phyloP scores from a whole-genome alignment of 768 basidiomycete species.

The Lactarius tabidus region DNA sequence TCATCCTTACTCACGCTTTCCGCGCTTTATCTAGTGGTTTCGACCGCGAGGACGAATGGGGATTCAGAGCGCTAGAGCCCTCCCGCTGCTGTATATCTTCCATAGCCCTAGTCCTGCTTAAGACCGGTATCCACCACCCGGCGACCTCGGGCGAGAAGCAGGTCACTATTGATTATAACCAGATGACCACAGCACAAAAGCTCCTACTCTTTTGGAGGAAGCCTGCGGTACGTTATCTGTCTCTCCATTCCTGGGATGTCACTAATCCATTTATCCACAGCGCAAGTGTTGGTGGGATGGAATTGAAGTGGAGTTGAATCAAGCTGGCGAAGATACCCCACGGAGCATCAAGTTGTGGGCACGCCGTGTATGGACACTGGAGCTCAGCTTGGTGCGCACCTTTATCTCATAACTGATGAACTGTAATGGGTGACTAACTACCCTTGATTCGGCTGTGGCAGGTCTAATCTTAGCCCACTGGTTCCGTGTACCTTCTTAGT shows the following conservation, averaged over 20 bases:
- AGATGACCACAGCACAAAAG: constrained; percentile 98
- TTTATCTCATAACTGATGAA: constrained; percentile 24
- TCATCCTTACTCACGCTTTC: constrained; percentile 4
- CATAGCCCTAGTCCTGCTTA: constrained; percentile 94
- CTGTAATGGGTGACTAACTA: not conserved
- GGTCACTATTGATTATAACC: constrained; percentile 81
- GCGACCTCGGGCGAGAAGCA: constrained; percentile 52
- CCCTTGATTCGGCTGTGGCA: constrained; percentile 6
- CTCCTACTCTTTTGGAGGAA: constrained; percentile 97
- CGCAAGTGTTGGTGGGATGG: constrained; percentile 99
- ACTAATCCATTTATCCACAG: constrained; percentile 40
- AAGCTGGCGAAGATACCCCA: constrained; percentile 46
- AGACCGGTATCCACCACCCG: constrained; percentile 88
- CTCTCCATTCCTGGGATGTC: constrained; percentile 17
- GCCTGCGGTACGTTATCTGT: constrained; percentile 75
- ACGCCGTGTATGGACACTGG: constrained; percentile 95
- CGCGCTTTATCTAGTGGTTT: constrained; percentile 64
- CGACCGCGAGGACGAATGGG: constrained; percentile 97
- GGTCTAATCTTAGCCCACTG: constrained; percentile 16
- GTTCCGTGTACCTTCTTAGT: not conserved
- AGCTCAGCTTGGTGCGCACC: constrained; percentile 77
- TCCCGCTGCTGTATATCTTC: constrained; percentile 97
- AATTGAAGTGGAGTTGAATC: constrained; percentile 78
- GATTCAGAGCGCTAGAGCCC: constrained; percentile 93
- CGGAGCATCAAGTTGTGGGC: constrained; percentile 89